phyloP scores from a whole-genome alignment of 148 eudicot genomes.

The Polygonum aviculare region DNA sequence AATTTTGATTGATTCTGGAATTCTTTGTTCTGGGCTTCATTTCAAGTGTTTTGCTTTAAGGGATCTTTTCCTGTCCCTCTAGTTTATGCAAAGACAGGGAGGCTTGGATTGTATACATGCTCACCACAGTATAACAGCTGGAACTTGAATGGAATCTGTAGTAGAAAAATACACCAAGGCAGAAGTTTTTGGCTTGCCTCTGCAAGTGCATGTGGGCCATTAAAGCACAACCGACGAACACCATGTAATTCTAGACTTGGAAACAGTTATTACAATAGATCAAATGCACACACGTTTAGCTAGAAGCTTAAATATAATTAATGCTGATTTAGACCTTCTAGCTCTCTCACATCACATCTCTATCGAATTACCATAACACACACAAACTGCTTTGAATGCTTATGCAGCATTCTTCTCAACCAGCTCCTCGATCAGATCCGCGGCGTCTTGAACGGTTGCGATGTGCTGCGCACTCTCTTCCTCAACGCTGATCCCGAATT shows the following conservation, averaged over 20 bases:
- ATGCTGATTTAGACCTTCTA: not conserved
- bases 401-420: slow-evolving; percentile 15
- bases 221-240: not conserved
- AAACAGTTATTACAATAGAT: not conserved
- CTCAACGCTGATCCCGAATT: slow-evolving; percentile 46
- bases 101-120: not conserved
- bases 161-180: not conserved
- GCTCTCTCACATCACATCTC: not conserved
- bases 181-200: too few species aligned
- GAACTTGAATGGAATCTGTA: not conserved
- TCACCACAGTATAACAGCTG: too few species aligned
- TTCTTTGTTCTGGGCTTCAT: not conserved
- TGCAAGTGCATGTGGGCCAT: too few species aligned
- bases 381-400: not conserved
- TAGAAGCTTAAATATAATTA: not conserved
- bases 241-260: not conserved
- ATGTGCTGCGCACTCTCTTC: slow-evolving; percentile 59
- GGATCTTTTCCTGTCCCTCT: not conserved
- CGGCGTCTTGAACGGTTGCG: slow-evolving; percentile 55
- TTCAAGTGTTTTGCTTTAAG: not conserved
- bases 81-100: not conserved
- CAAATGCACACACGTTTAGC: not conserved
- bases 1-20: not conserved
- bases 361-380: not conserved
- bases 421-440: slow-evolving; percentile 53